Percentiles rank a stretch among this genome's conserved stretches.
Evolutionary conservation across 495 filamentous ascomycete species (phyloP).

Genomic region (Aspergillus incahuasiensis): DNA sequence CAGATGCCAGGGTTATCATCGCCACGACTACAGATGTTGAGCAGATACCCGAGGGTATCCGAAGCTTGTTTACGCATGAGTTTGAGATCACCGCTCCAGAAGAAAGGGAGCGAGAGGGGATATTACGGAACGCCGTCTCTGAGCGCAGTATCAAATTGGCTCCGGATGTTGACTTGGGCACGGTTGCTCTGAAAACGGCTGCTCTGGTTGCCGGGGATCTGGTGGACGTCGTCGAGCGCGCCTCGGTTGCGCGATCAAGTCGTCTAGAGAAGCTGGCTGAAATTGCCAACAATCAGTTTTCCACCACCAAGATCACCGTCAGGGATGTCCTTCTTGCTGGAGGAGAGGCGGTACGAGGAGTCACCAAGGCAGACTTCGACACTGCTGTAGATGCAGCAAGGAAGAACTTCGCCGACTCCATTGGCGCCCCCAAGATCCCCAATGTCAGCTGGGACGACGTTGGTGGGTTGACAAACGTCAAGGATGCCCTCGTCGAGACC

Average conservation of each 20-base stretch:
- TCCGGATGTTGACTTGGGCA: constrained; percentile 72
- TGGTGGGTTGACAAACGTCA: constrained; percentile 87
- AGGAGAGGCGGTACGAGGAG: constrained; percentile 67
- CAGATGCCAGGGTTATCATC: constrained; percentile 70
- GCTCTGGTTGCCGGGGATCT: constrained; percentile 92
- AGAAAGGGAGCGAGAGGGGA: constrained; percentile 85
- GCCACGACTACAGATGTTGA: constrained; percentile 94
- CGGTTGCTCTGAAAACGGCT: constrained; percentile 89
- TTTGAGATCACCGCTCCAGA: constrained; percentile 91
- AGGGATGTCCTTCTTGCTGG: constrained; percentile 85
- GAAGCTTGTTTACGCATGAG: constrained; percentile 91
- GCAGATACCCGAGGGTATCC: constrained; percentile 82
- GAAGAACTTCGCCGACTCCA: constrained; percentile 95
- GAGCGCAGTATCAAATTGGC: constrained; percentile 68
- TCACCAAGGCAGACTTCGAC: constrained; percentile 87
- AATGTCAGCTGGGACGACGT: constrained; percentile 97
- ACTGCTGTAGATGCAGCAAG: constrained; percentile 86
- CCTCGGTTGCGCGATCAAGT: constrained; percentile 64
- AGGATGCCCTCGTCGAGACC: constrained; percentile 92
- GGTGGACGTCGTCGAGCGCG: constrained; percentile 89
- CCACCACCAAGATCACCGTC: constrained; percentile 50
- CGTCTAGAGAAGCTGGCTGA: constrained; percentile 68
- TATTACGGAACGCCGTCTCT: constrained; percentile 70
- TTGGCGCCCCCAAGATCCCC: constrained; percentile 96
- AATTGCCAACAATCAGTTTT: constrained; percentile 29